Conservation (phyloP, 768 basidiomycete genomes). For the Suillus bovinus region DNA sequence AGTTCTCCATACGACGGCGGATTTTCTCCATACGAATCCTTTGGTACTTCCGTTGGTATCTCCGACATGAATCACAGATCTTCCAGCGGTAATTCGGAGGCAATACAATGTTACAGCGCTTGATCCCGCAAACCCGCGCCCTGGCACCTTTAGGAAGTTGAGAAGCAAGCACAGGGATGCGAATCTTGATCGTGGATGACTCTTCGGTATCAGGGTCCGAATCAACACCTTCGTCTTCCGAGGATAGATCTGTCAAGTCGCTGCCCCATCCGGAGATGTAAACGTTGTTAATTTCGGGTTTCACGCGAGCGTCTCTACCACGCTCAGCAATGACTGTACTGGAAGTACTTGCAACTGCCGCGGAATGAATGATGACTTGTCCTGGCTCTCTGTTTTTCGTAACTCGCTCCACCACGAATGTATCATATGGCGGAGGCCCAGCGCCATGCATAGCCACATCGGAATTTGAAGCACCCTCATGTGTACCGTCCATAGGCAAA, state of each 20-base stretch:
- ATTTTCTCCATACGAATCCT: slow-evolving; percentile 27
- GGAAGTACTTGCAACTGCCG: neutral
- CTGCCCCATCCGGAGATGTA: slow-evolving; percentile 23
- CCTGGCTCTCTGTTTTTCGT: neutral
- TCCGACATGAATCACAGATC: slow-evolving; percentile 43
- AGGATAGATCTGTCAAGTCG: slow-evolving; percentile 24
- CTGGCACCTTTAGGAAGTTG: slow-evolving; percentile 14
- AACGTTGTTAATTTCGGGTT: neutral
- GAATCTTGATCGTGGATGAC: slow-evolving; percentile 17
- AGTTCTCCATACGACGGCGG: slow-evolving; percentile 7
- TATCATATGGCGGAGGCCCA: neutral
- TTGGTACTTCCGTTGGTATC: slow-evolving; percentile 38
- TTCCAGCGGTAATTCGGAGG: slow-evolving; percentile 40
- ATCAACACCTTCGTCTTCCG: slow-evolving; percentile 10
- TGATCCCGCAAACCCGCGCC: slow-evolving; percentile 33
- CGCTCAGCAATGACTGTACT: neutral
- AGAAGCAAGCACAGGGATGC: slow-evolving; percentile 22
- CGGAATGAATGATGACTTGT: neutral
- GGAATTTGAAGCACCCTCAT: slow-evolving; percentile 1
- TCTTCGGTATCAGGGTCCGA: slow-evolving; percentile 7
- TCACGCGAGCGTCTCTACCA: neutral
- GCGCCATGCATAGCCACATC: slow-evolving; percentile 3
- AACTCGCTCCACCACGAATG: neutral
- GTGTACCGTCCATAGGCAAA: neutral
- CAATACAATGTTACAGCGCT: slow-evolving; percentile 36